A percentile compares a stretch with the other conserved stretches of the same genome.
Conservation (phyloP, 176 grass and related monocot genomes). For the Carex littledalei region DNA sequence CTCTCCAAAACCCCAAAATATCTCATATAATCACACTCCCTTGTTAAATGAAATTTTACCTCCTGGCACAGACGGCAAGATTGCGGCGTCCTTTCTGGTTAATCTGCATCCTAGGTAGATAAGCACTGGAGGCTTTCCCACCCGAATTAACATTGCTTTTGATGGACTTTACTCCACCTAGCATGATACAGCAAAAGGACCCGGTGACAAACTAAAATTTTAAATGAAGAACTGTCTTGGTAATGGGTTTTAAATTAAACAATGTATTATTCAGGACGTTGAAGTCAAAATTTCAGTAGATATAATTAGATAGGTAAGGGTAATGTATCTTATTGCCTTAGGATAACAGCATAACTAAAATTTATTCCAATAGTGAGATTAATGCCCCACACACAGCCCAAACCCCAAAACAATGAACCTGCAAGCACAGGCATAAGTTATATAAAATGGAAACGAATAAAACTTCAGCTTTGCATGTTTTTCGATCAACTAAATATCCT, state of each 20-base stretch:
- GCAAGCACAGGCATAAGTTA: background rate
- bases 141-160: background rate
- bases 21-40: background rate
- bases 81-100: constrained; percentile 8
- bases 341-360: background rate
- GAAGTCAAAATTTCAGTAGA: background rate
- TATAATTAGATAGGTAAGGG: background rate
- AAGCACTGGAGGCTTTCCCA: constrained; percentile 8
- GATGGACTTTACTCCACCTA: constrained; percentile 26
- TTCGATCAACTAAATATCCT: background rate
- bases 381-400: background rate
- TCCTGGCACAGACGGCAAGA: constrained; percentile 27
- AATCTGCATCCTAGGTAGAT: constrained; percentile 19
- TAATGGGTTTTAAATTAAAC: background rate
- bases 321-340: background rate
- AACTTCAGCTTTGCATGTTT: background rate
- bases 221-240: background rate
- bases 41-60: constrained; percentile 6
- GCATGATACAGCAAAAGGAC: background rate
- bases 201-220: background rate
- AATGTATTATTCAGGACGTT: background rate
- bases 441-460: background rate
- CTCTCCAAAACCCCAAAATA: background rate
- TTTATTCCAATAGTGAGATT: background rate
- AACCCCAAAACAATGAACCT: background rate